These are phyloP conservation scores for Russula ochroleuca DNA, from an alignment of 768 basidiomycete genomes.

Conservation along the genomic window DNA sequence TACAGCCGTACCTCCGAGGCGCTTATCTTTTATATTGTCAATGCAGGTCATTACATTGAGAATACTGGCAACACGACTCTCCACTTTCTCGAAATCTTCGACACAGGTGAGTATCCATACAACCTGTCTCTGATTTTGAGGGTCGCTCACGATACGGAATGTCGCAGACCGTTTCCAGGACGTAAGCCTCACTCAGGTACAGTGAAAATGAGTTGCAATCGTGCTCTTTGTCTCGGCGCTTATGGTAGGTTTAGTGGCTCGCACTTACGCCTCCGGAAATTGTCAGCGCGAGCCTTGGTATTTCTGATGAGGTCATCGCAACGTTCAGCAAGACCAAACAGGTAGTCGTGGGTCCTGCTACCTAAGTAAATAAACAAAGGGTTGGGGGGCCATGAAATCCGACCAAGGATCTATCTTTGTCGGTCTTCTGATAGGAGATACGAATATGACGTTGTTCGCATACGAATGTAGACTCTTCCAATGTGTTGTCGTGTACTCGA, in stretches of 20 bases:
- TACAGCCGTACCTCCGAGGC: neutral
- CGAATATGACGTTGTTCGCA: neutral
- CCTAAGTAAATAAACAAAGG: neutral
- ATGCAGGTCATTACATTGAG: conserved; percentile 41
- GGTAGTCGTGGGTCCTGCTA: neutral
- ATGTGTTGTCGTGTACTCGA: neutral
- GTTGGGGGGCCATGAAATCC: neutral
- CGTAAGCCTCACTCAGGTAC: conserved; percentile 33
- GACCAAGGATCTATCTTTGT: too few species aligned
- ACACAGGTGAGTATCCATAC: conserved; percentile 29
- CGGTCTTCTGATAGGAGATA: too few species aligned
- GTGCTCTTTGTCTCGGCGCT: neutral
- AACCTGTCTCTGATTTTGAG: neutral
- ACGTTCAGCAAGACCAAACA: conserved; percentile 40
- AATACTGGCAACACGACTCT: conserved; percentile 41
- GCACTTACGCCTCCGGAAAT: conserved; percentile 38
- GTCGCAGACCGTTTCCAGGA: conserved; percentile 33
- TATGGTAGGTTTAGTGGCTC: conserved; percentile 17
- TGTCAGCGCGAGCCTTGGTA: conserved; percentile 56
- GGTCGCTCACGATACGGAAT: neutral
- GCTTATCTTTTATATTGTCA: neutral
- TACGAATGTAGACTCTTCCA: neutral
- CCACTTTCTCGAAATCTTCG: conserved; percentile 41
- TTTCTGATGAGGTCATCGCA: conserved; percentile 49
- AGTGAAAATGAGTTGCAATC: neutral